Evolutionary conservation across 371 early-diverging fungal genomes (phyloP).

Genomic region (Batrachochytrium dendrobatidis): DNA sequence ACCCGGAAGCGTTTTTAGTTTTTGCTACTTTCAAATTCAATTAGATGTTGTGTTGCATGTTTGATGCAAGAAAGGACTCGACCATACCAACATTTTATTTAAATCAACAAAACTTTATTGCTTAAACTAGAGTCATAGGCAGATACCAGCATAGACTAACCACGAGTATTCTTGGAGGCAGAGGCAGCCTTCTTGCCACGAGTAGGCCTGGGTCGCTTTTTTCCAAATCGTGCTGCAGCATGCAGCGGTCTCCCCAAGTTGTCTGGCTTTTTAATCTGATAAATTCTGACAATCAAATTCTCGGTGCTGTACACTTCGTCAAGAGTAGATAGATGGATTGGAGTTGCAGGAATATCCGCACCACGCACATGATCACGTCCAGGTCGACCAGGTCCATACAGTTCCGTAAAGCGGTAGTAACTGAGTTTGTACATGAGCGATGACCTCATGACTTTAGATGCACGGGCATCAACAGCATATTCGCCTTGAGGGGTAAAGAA

Average conservation of each 20-base stretch:
- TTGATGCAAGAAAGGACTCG: no score
- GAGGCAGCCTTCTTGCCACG: constrained; percentile 3
- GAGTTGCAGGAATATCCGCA: constrained; percentile 62
- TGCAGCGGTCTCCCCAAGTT: constrained; percentile 74
- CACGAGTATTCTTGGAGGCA: no score
- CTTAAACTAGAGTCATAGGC: no score
- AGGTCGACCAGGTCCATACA: constrained; percentile 63
- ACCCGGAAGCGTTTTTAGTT: no score
- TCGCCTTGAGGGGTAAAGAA: constrained; percentile 88
- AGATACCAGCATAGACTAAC: no score
- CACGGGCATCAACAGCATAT: constrained; percentile 87
- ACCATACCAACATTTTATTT: no score
- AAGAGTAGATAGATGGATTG: constrained; percentile 72
- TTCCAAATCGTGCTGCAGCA: constrained; percentile 49
- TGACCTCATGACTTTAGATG: constrained; percentile 82
- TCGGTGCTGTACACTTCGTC: constrained; percentile 60
- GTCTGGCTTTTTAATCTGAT: constrained; percentile 90
- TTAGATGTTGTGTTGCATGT: no score
- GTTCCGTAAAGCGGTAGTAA: constrained; percentile 88
- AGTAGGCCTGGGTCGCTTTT: constrained; percentile 1
- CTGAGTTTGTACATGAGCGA: constrained; percentile 94
- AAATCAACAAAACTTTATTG: no score
- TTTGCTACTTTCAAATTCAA: no score
- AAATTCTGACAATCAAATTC: constrained; percentile 58
- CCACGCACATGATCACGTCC: constrained; percentile 84